Percentiles rank a stretch among this genome's conserved stretches.
These are phyloP conservation scores for Gillenia trifoliata DNA, from an alignment of 306 rosid genomes.

Conservation along the genomic window DNA sequence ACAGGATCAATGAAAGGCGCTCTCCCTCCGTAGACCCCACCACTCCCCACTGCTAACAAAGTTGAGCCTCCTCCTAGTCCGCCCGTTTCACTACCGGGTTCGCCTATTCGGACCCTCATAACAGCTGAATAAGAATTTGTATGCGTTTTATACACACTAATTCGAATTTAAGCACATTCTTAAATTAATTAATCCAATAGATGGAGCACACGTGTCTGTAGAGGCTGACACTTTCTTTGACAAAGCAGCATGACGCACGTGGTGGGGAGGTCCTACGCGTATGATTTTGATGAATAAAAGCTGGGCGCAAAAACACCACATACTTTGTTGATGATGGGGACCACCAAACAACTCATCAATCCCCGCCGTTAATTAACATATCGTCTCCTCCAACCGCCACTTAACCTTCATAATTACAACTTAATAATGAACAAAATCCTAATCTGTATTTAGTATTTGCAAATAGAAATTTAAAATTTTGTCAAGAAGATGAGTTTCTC, in stretches of 20 bases:
- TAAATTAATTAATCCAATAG: not conserved
- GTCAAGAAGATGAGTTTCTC: no score
- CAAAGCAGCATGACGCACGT: conserved; percentile 19
- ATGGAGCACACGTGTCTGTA: not conserved
- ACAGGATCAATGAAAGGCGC: no score
- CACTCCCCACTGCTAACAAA: no score
- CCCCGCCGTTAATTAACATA: conserved; percentile 24
- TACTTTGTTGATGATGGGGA: not conserved
- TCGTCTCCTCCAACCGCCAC: not conserved
- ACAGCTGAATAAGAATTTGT: no score
- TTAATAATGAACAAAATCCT: no score
- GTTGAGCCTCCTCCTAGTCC: no score
- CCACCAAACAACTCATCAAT: conserved; percentile 19
- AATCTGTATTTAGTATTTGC: no score
- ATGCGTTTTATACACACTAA: no score
- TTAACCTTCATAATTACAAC: not conserved
- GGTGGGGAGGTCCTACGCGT: conserved; percentile 15
- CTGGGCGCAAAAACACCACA: not conserved
- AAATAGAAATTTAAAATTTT: no score
- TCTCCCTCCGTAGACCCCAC: no score
- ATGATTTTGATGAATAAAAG: conserved; percentile 4
- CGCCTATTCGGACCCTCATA: no score
- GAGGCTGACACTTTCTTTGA: not conserved
- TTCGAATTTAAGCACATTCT: not conserved
- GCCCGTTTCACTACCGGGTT: no score